Evolutionary conservation across 169 alveolate species (phyloP).

Genomic region (Neospora caninum): DNA sequence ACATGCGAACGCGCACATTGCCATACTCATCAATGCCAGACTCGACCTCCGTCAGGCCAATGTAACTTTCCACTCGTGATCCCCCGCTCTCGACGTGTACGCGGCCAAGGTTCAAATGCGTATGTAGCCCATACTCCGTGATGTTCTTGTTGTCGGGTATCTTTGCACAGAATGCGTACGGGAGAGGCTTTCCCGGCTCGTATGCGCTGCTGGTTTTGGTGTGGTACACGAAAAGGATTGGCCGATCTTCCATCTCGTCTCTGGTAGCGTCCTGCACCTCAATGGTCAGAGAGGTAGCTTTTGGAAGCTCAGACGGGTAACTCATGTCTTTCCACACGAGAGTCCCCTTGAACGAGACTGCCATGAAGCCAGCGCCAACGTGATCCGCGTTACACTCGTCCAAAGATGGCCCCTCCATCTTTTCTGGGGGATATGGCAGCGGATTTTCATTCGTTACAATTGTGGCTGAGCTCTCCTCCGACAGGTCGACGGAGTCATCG

Average conservation of each 20-base stretch:
- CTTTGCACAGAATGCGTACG: constrained; percentile 10
- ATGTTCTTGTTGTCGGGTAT: neutral
- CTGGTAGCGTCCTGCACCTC: constrained; percentile 33
- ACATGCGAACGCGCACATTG: constrained; percentile 19
- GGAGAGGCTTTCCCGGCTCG: neutral
- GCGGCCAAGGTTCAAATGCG: neutral
- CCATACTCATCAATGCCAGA: neutral
- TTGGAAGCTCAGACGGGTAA: neutral
- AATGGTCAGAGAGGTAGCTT: neutral
- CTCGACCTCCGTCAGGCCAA: constrained; percentile 42
- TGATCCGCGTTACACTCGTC: neutral
- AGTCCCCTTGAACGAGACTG: neutral
- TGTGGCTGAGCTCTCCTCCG: neutral
- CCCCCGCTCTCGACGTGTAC: neutral
- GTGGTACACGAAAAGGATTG: neutral
- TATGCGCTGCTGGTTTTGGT: neutral
- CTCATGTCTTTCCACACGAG: neutral
- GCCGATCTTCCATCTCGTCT: constrained; percentile 2
- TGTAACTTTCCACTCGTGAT: neutral
- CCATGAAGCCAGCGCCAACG: neutral
- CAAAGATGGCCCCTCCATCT: neutral
- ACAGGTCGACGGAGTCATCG: neutral
- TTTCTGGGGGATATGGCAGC: constrained; percentile 1
- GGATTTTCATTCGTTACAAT: neutral
- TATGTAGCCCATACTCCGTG: neutral